Conservation (phyloP, 257 asterid species). For the Perilla frutescens region DNA sequence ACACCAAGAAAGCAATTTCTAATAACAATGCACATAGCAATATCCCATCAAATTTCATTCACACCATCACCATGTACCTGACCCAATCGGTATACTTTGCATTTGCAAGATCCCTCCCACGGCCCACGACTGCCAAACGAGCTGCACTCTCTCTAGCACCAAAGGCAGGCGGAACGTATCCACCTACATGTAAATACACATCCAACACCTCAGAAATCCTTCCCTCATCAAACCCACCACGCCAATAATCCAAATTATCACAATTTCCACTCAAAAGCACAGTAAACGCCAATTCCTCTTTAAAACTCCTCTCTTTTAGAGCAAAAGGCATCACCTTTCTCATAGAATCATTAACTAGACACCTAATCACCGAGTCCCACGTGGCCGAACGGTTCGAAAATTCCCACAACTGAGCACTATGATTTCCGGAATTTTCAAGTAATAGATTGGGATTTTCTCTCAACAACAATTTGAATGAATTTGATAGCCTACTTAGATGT, state of each 20-base stretch:
- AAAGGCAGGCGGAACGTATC: constrained; percentile 67
- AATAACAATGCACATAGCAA: constrained; percentile 4
- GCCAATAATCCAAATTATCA: constrained; percentile 42
- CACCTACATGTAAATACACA: constrained; percentile 74
- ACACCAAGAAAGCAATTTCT: background rate
- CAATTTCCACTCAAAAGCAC: constrained; percentile 71
- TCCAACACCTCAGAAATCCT: constrained; percentile 53
- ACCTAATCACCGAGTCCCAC: constrained; percentile 65
- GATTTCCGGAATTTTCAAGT: constrained; percentile 38
- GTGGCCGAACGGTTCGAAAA: constrained; percentile 34
- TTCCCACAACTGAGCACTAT: constrained; percentile 31
- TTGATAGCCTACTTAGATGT: constrained; percentile 69
- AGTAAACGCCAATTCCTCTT: constrained; percentile 76
- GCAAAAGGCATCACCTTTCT: constrained; percentile 58
- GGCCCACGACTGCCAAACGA: constrained; percentile 79
- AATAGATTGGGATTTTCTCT: constrained; percentile 57
- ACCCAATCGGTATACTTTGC: constrained; percentile 96
- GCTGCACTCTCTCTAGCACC: constrained; percentile 65
- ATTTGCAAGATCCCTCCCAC: constrained; percentile 74
- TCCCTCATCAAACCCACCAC: constrained; percentile 49
- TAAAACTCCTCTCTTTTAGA: constrained; percentile 51
- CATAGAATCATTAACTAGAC: constrained; percentile 70
- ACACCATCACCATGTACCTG: constrained; percentile 50
- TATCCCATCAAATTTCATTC: constrained; percentile 25
- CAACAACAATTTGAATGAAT: constrained; percentile 62